Evolutionary conservation across 768 basidiomycete species (phyloP).

Genomic region (Mycena chlorophos): DNA sequence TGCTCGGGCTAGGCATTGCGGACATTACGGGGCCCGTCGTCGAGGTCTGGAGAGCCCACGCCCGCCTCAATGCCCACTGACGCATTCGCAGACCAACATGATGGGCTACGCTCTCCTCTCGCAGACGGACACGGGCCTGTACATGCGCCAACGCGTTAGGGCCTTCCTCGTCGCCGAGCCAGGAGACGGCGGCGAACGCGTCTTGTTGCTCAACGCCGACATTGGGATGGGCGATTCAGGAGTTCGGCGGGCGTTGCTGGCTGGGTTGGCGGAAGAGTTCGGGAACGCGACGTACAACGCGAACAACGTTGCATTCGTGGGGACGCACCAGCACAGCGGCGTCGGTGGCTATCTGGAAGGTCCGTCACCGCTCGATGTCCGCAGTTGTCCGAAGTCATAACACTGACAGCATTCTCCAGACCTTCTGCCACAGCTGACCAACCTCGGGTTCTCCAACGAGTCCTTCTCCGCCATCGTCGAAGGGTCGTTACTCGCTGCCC

Average conservation of each 20-base stretch:
- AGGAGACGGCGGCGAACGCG: conserved; percentile 51
- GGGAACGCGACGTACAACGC: conserved; percentile 67
- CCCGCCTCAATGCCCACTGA: not conserved
- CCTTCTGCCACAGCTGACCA: conserved; percentile 73
- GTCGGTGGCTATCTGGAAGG: conserved; percentile 80
- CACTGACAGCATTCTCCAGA: no score
- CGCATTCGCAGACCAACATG: not conserved
- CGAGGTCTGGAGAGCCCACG: conserved; percentile 79
- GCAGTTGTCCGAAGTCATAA: no score
- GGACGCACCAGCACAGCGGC: conserved; percentile 62
- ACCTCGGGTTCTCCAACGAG: conserved; percentile 70
- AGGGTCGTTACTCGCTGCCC: conserved; percentile 71
- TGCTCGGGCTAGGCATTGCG: conserved; percentile 65
- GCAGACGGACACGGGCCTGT: conserved; percentile 73
- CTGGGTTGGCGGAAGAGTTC: conserved; percentile 53
- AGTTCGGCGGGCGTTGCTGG: conserved; percentile 66
- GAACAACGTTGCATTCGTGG: conserved; percentile 70
- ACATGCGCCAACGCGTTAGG: conserved; percentile 77
- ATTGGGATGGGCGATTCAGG: conserved; percentile 84
- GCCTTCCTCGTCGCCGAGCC: conserved; percentile 77
- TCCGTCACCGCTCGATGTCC: no score
- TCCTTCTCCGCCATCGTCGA: conserved; percentile 71
- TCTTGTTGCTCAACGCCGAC: conserved; percentile 79
- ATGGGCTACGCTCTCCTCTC: conserved; percentile 64
- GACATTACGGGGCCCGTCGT: conserved; percentile 54